Evolutionary conservation across 805 yeast species (phyloP), one percentile per base, ranked within the genome.

Genomic region (Ogataea salicorniae): DNA sequence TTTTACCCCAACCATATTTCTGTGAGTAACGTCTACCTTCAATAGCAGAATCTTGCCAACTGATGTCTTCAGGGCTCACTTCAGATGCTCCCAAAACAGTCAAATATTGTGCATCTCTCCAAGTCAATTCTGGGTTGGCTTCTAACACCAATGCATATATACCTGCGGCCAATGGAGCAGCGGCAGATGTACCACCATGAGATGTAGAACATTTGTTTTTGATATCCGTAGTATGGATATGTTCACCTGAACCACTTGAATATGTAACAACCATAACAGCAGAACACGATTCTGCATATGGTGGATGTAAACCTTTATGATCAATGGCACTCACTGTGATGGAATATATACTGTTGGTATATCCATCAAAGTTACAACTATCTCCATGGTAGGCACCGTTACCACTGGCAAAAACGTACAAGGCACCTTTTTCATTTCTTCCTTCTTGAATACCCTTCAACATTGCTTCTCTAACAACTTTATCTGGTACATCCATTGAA

Each of bases 101-200:
- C 18, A 94, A 72, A 59, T 91, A 88, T 68, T 94, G 99, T 46
- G 91, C 75, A 63, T 94, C 99, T 63, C 99, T 78, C 99, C 99
- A 94, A 0, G 97, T 87, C 46, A 94, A 75, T 5, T 83, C 76
- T 1, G 97, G 96, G 54, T 95, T 86, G 4, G 84, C 90, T 56
- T 84, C 82, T 43, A 94, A 71, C 2, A 87, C 87, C 45, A 94
- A 71, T 0, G 97, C 79, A 63, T 87, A 89, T 1, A 94, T 76
- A n/a, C 98, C 99, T 0, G 98, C 97, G 0, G 97, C 98, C 47
- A 94, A 74, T 0, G 99, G 99, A 0, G 99, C 99, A 15, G 99
- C 97, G 0, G 99, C 99, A 20, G 98, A 92, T 0, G 99, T 94
- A 18, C 99, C 99, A 11, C 97, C 97, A 65, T 94, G 99, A 23